Conservation (phyloP, 441 rosid species). For the Croton setiger region DNA sequence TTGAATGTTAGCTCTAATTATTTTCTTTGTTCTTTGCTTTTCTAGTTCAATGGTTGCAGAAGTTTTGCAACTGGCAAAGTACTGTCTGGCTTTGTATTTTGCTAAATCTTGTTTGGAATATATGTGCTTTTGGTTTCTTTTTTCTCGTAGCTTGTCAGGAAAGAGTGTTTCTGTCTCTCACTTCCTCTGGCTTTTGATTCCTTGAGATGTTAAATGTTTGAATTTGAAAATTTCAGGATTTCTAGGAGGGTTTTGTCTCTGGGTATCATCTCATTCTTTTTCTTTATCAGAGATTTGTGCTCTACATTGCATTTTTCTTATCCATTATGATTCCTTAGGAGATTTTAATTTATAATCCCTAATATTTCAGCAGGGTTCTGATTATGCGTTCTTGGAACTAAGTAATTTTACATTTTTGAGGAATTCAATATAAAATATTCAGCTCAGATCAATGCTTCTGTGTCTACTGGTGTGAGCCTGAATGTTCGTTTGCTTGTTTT, state of each 20-base stretch:
- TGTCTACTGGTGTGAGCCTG: background rate
- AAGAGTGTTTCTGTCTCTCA: constrained; percentile 13
- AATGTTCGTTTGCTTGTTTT: constrained; percentile 10
- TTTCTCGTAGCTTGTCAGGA: constrained; percentile 19
- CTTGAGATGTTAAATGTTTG: background rate
- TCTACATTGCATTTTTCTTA: background rate
- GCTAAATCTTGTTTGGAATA: constrained; percentile 19
- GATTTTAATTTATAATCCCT: background rate
- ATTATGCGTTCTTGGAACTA: background rate
- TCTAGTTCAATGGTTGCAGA: constrained; percentile 17
- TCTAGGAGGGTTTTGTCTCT: constrained; percentile 14
- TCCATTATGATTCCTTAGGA: background rate
- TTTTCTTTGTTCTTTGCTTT: constrained; percentile 21
- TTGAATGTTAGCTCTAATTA: constrained; percentile 16
- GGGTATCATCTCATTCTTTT: background rate
- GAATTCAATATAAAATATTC: constrained; percentile 3
- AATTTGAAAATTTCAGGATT: background rate
- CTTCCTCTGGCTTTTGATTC: constrained; percentile 13
- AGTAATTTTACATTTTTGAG: background rate
- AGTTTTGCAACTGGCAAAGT: constrained; percentile 29
- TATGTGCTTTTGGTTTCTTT: constrained; percentile 21
- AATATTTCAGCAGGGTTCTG: background rate
- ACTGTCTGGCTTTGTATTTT: constrained; percentile 19
- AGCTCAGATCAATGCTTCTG: background rate
- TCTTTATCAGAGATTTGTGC: background rate